Conservation (phyloP, 768 basidiomycete genomes). For the Macrolepiota dolichaula region DNA sequence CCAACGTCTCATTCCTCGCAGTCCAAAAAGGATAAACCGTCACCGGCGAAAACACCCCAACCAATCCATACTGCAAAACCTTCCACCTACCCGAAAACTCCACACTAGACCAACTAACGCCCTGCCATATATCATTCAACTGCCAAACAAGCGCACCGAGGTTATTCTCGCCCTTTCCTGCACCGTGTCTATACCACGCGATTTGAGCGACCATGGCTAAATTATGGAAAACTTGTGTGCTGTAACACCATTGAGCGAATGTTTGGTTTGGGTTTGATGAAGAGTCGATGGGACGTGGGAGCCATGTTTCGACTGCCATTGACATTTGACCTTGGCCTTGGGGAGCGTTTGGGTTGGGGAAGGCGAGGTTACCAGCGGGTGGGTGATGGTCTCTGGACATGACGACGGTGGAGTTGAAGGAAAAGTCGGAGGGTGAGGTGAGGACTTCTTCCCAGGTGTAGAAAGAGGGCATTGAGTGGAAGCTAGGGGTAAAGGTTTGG, state of each 20-base stretch:
- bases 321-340: constrained; percentile 55
- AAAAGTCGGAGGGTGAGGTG: constrained; percentile 44
- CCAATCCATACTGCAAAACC: constrained; percentile 49
- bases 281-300: constrained; percentile 46
- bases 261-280: constrained; percentile 50
- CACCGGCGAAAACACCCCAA: constrained; percentile 42
- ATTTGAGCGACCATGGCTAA: constrained; percentile 59
- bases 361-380: constrained; percentile 46
- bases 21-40: constrained; percentile 57
- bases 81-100: constrained; percentile 62
- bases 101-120: constrained; percentile 50
- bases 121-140: constrained; percentile 61
- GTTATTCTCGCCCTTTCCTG: constrained; percentile 55
- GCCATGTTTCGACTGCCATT: constrained; percentile 48
- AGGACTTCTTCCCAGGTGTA: constrained; percentile 60
- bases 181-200: constrained; percentile 57
- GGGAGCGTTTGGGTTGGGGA: constrained; percentile 53
- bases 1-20: constrained; percentile 40
- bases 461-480: constrained; percentile 63
- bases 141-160: constrained; percentile 59
- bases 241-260: constrained; percentile 63
- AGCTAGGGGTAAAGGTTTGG: constrained; percentile 26
- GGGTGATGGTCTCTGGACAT: constrained; percentile 55
- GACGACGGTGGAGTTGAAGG: constrained; percentile 56
- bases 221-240: constrained; percentile 58